A percentile compares a stretch with the other conserved stretches of the same genome.
These are phyloP conservation scores for Crithidia sp. DNA, from an alignment of 208 protist genomes.

Conservation along the genomic window DNA sequence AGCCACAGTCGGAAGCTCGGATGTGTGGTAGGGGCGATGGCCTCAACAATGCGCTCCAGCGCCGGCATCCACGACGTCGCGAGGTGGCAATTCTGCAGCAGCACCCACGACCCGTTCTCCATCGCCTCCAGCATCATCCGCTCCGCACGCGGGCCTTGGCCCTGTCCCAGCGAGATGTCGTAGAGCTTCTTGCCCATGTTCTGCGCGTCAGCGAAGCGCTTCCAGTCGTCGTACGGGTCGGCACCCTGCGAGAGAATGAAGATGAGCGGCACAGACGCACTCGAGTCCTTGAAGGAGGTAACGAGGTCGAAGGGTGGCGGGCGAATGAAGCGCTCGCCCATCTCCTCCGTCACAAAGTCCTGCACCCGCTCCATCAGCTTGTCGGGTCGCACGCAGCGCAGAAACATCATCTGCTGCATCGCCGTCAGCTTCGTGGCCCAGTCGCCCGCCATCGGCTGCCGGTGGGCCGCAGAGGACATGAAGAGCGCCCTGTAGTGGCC, in stretches of 20 bases:
- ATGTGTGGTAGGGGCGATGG: conserved; percentile 86
- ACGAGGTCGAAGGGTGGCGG: conserved; percentile 97
- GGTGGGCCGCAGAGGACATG: conserved; percentile 91
- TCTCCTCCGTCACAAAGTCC: conserved; percentile 91
- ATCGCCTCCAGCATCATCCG: conserved; percentile 93
- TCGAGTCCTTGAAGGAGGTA: conserved; percentile 95
- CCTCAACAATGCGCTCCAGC: conserved; percentile 96
- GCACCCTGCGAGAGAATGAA: conserved; percentile 99
- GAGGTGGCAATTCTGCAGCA: conserved; percentile 99
- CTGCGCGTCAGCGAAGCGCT: conserved; percentile 97
- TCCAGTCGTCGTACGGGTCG: conserved; percentile 96
- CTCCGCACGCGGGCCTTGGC: conserved; percentile 97
- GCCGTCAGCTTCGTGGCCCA: conserved; percentile 83
- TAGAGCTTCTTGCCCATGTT: conserved; percentile 95
- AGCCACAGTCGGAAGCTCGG: conserved; percentile 98
- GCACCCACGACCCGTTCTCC: conserved; percentile 95
- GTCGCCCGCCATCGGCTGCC: conserved; percentile 70
- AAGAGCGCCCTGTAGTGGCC: conserved; percentile 90
- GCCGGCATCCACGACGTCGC: conserved; percentile 97
- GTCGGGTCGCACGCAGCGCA: conserved; percentile 97
- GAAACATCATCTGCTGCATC: conserved; percentile 96
- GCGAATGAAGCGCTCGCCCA: conserved; percentile 96
- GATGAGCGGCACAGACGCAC: conserved; percentile 94
- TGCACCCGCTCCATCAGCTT: conserved; percentile 97
- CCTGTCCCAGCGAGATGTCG: conserved; percentile 98